Base-by-base conservation (phyloP, 768 basidiomycete species). In the Neoboletus magnificus region DNA sequence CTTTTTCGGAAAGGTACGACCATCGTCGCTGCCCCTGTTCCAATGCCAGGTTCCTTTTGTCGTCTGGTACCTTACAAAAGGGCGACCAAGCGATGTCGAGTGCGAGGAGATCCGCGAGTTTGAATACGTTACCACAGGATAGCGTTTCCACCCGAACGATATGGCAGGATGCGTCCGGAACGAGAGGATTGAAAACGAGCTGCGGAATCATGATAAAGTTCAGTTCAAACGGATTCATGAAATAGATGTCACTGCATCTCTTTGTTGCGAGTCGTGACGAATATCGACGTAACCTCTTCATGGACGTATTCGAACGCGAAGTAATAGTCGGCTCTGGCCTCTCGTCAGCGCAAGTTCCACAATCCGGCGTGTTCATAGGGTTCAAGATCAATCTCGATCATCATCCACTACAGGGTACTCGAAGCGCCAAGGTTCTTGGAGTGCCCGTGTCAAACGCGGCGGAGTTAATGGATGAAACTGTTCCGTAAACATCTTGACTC, bases 351-450 rank as follows among this genome's bases (percentile, higher is more conserved):
- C 65, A 69, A 44, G 62, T 42, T 1, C 67, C 64, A 3, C 55
- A 77, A 53, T 79, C 77, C 7, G 82, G 82, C 56, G 83, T 82
- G 82, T 83, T 83, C 66, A 69, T 82, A 41, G 82, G 79, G 79
- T 71, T 80, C 59, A 70, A 73, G 55, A 66, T 83, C n/a, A 58
- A 79, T 62, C 58, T 81, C 45, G 62, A 73, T 50, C 66, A 66
- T 13, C 79, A 82, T 76, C 37, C 71, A 74, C 23, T 80, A 69
- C 65, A 58, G 62, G 41, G 46, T 46, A 7, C 60, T 70, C 33
- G 61, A 60, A 55, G 62, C 6, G 37, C 55, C 16, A 55, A 57
- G 33, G 36, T 3, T 16, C 68, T 53, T 35, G 65, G 46, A 23
- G 66, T 55, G 20, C 60, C 66, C 3, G 43, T 42, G 7, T 77